Percentiles rank a stretch among this genome's conserved stretches.
phyloP scores from a whole-genome alignment of 2,329 filamentous ascomycete species.

The Didymella lethalis region DNA sequence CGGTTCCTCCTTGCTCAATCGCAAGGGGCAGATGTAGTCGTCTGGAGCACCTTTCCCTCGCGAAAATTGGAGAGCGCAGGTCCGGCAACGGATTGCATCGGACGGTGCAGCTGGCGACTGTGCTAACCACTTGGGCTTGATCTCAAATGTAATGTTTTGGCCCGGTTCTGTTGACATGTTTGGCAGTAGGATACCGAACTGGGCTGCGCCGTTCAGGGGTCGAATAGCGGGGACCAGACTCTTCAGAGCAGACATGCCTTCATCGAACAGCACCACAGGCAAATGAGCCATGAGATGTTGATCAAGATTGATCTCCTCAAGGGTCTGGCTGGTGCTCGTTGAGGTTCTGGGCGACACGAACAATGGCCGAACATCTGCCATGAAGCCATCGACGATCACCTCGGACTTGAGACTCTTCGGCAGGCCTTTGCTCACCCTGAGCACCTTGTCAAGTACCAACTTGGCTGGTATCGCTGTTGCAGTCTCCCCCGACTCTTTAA shows the following conservation, averaged over 20 bases:
- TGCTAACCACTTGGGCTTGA: conserved; percentile 60
- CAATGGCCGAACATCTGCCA: conserved; percentile 39
- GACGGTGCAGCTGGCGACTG: conserved; percentile 56
- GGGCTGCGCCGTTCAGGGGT: conserved; percentile 18
- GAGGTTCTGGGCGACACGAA: conserved; percentile 27
- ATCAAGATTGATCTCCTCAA: conserved; percentile 17
- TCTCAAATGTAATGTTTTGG: conserved; percentile 46
- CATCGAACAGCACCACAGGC: conserved; percentile 10
- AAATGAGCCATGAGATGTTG: conserved; percentile 18
- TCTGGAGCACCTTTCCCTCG: conserved; percentile 23
- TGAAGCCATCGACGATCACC: conserved; percentile 40
- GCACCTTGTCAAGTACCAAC: conserved; percentile 31
- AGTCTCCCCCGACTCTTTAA: conserved; percentile 11
- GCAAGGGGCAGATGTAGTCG: conserved; percentile 52
- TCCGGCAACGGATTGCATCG: conserved; percentile 54
- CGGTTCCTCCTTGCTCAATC: conserved; percentile 46
- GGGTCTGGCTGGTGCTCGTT: conserved; percentile 5
- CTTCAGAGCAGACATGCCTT: conserved; percentile 12
- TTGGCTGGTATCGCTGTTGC: conserved; percentile 21
- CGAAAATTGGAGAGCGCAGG: conserved; percentile 55
- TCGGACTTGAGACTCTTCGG: conserved; percentile 36
- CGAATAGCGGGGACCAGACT: conserved; percentile 11
- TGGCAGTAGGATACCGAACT: conserved; percentile 41
- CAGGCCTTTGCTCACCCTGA: conserved; percentile 43
- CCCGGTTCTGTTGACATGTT: conserved; percentile 40